Base-by-base conservation (phyloP, 306 rosid genomes). In the Quercus mongolica region DNA sequence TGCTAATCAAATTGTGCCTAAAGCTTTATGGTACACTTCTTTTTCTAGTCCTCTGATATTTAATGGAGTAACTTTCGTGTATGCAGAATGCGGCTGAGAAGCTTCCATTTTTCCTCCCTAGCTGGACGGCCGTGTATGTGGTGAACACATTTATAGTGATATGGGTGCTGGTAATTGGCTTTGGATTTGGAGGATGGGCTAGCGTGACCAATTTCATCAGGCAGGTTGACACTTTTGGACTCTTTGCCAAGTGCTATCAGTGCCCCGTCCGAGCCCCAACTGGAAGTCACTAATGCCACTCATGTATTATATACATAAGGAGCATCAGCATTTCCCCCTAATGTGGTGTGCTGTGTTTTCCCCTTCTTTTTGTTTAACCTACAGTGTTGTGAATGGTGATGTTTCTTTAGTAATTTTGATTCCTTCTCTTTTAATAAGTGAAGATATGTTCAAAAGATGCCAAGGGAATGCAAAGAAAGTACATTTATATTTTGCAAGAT, bases 101-200 rank as follows among this genome's bases (percentile, higher is more conserved):
- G 78, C 94, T 85, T 54, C 97, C 97, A 0, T 18, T 23, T 5
- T 89, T 92, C 87, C 65, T 90, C 23, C 97, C 95, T 9, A 86
- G 79, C 58, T 94, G 97, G 99, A 85, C 95, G 0, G 79, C 74
- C 20, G 78, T 94, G 87, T 92, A 85, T 75, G 85, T 87, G 75
- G 76, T 91, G 58, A 94, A 94, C 80, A 79, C 90, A 71, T 91
- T 91, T 56, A 86, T 90, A 87, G 94, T 92, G 58, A 84, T 91
- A 18, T 94, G 97, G 97, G 91, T 91, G 56, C 49, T 86, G 1
- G 86, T 91, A 35, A 84, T 94, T 19, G 99, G 99, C 11, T 94
- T 92, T 28, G 99, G 97, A 71, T 91, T 94, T 58, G 97, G 99
- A 56, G 97, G 97, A 25, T 94, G 99, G 99, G 99, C 99, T 26